These are phyloP conservation scores for Globisporangium emineosum DNA, from an alignment of 352 stramenopile genomes.

Conservation along the genomic window DNA sequence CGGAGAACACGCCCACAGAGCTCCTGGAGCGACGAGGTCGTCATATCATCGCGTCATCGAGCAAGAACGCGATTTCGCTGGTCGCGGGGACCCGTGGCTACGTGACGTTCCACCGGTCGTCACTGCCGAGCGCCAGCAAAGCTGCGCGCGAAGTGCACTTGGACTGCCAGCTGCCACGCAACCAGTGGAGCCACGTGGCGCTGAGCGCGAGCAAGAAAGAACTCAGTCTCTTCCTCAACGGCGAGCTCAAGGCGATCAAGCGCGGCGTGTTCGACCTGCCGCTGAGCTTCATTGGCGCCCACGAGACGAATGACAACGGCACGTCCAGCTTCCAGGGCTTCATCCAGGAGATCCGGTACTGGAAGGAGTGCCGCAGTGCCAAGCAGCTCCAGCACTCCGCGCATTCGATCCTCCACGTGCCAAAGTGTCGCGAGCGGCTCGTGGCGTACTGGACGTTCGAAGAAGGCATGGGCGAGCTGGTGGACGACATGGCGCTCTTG, in stretches of 20 bases:
- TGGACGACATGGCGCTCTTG: slow-evolving; percentile 68
- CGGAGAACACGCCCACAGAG: slow-evolving; percentile 42
- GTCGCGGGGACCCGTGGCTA: slow-evolving; percentile 26
- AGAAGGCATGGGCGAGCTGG: slow-evolving; percentile 60
- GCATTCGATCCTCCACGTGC: slow-evolving; percentile 38
- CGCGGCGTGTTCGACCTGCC: slow-evolving; percentile 58
- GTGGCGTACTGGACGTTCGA: slow-evolving; percentile 76
- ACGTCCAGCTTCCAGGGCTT: slow-evolving; percentile 60
- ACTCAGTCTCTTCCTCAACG: slow-evolving; percentile 50
- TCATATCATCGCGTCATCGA: slow-evolving; percentile 62
- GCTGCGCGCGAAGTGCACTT: slow-evolving; percentile 47
- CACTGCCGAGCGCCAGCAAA: slow-evolving; percentile 16
- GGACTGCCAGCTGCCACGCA: slow-evolving; percentile 32
- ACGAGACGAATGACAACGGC: slow-evolving; percentile 3
- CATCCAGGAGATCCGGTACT: slow-evolving; percentile 69
- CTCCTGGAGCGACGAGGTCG: slow-evolving; percentile 48
- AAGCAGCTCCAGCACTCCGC: slow-evolving; percentile 36
- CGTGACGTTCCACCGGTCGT: slow-evolving; percentile 39
- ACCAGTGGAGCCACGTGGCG: slow-evolving; percentile 61
- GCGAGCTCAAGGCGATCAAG: slow-evolving; percentile 32
- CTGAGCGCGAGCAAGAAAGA: slow-evolving; percentile 48
- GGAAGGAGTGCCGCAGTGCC: slow-evolving; percentile 35
- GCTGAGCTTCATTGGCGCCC: slow-evolving; percentile 39
- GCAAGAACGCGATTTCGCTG: slow-evolving; percentile 50
- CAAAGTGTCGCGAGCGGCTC: slow-evolving; percentile 30